phyloP scores from a whole-genome alignment of 1,139 yeast species.

The Geotrichum carabidarum region DNA sequence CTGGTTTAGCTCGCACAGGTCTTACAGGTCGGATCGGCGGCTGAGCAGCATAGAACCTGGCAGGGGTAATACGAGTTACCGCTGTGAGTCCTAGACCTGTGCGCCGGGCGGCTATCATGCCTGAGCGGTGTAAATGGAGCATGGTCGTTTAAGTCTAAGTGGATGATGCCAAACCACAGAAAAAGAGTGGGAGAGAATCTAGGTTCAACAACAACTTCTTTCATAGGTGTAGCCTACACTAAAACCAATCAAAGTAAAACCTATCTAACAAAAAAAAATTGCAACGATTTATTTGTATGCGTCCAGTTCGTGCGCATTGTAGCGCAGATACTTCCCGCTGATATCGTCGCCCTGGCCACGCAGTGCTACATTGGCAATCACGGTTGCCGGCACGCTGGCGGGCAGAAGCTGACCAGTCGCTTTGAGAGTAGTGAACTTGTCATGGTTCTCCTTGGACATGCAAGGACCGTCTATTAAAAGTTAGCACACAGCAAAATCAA shows the following conservation, averaged over 20 bases:
- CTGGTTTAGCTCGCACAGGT: conserved; percentile 5
- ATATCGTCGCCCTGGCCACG: conserved; percentile 44
- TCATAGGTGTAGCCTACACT: too few species aligned
- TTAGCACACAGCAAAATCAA: conserved; percentile 5
- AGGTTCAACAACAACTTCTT: too few species aligned
- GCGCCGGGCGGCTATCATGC: not conserved
- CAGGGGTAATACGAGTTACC: not conserved
- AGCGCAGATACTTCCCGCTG: conserved; percentile 63
- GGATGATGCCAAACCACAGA: not conserved
- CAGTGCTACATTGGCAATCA: conserved; percentile 60
- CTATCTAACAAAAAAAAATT: not conserved
- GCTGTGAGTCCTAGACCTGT: not conserved
- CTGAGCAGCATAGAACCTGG: not conserved
- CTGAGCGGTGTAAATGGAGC: not conserved
- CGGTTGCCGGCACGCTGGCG: conserved; percentile 65
- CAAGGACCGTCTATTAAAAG: conserved; percentile 40
- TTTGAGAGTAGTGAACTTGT: conserved; percentile 59
- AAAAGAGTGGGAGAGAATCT: not conserved
- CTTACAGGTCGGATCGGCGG: conserved; percentile 3
- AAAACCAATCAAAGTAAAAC: not conserved
- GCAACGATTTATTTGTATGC: conserved; percentile 18
- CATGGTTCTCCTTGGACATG: conserved; percentile 55
- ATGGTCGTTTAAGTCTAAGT: not conserved
- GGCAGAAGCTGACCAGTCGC: conserved; percentile 50
- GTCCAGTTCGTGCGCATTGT: conserved; percentile 42